These are phyloP conservation scores for Claviceps purpurea DNA, from an alignment of 2,329 filamentous ascomycete species.

Conservation along the genomic window DNA sequence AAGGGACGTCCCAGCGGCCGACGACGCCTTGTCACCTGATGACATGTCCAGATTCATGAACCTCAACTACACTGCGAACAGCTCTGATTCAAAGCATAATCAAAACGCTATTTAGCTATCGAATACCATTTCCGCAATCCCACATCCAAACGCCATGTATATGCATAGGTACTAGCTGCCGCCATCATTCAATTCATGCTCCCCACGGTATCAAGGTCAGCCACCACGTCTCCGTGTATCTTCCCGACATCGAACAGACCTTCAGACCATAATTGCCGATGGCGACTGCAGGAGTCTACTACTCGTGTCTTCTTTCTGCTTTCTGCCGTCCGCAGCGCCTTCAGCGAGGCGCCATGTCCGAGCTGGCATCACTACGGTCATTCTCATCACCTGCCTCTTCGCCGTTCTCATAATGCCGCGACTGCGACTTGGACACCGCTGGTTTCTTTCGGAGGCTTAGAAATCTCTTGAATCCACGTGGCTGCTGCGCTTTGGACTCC, in stretches of 20 bases:
- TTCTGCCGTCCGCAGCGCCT: not conserved
- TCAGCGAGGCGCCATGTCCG: conserved; percentile 4
- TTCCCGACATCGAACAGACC: too few relatives aligned
- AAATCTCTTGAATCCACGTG: conserved; percentile 29
- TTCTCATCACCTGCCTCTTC: conserved; percentile 13
- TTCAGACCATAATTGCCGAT: too few relatives aligned
- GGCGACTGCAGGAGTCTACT: too few relatives aligned
- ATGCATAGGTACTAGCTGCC: not conserved
- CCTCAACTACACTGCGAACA: not conserved
- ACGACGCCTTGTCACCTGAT: too few relatives aligned
- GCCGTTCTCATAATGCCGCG: conserved; percentile 9
- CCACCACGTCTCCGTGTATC: not conserved
- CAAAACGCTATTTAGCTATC: not conserved
- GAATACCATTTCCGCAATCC: not conserved
- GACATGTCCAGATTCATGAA: not conserved
- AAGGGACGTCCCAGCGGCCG: too few relatives aligned
- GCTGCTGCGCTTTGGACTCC: conserved; percentile 14
- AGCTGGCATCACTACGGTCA: conserved; percentile 5
- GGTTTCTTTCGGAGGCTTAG: conserved; percentile 30
- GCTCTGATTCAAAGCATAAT: conserved; percentile 1
- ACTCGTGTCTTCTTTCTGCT: not conserved
- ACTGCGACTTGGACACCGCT: conserved; percentile 7
- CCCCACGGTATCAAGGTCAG: not conserved
- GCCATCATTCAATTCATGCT: not conserved
- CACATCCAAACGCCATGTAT: not conserved